phyloP scores from a whole-genome alignment of 139 green algal species.

The Cymbomonas tetramitiformis region DNA sequence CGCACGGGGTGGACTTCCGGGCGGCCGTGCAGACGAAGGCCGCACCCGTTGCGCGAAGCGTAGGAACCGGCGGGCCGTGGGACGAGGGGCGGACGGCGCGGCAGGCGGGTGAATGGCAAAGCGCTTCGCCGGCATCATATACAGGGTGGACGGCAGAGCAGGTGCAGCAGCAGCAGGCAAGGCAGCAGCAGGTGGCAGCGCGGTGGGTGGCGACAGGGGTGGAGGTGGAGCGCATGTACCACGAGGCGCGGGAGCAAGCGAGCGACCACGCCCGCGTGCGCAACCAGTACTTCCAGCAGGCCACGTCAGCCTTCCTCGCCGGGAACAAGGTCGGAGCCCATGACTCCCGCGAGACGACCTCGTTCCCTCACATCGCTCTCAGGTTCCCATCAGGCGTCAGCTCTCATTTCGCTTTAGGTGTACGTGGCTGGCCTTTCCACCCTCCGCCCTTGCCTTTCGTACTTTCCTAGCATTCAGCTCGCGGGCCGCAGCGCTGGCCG shows the following conservation, averaged over 20 bases:
- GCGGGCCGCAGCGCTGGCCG: no score
- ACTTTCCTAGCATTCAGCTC: no score
- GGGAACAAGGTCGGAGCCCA: conserved; percentile 50
- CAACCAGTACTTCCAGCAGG: conserved; percentile 57
- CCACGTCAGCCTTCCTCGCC: conserved; percentile 49
- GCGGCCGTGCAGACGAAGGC: background rate
- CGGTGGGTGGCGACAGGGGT: conserved; percentile 38
- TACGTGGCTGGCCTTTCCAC: no score
- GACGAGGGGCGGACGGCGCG: no score
- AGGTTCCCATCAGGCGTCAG: no score
- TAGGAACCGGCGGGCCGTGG: no score
- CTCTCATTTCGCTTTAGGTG: no score
- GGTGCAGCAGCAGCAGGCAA: background rate
- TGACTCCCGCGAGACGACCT: no score
- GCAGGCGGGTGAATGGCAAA: no score
- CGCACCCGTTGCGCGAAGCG: no score
- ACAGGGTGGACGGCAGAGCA: background rate
- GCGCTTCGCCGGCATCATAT: background rate
- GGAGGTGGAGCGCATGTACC: conserved; percentile 40
- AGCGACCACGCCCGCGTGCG: conserved; percentile 44
- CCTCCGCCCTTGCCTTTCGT: no score
- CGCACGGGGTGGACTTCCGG: background rate
- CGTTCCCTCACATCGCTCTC: no score
- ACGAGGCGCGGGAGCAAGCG: conserved; percentile 30
- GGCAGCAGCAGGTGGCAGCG: background rate